Evolutionary conservation across 306 rosid genomes (phyloP).

Genomic region (Vicia sativa): DNA sequence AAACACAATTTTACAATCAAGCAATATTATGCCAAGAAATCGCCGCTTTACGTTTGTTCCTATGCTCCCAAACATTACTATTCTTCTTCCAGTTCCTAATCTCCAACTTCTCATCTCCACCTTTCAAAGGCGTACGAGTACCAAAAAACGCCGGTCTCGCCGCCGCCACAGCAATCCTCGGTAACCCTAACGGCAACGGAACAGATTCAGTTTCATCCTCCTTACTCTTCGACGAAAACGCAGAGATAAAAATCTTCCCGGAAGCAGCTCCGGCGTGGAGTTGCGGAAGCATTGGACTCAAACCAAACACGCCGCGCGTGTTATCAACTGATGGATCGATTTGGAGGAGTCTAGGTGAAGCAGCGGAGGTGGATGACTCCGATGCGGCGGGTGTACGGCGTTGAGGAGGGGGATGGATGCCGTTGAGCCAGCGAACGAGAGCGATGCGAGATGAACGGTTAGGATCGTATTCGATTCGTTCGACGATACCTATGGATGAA

Average conservation of each 20-base stretch:
- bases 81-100: conserved; percentile 52
- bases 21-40: conserved; percentile 43
- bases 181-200: conserved; percentile 32
- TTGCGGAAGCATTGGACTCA: conserved; percentile 44
- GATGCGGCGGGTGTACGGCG: neutral
- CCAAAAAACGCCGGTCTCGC: conserved; percentile 34
- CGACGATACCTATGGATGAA: conserved; percentile 49
- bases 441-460: conserved; percentile 58
- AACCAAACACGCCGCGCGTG: conserved; percentile 42
- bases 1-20: conserved; percentile 26
- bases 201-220: conserved; percentile 1
- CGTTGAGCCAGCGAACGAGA: conserved; percentile 52
- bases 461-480: conserved; percentile 57
- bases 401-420: conserved; percentile 30
- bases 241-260: conserved; percentile 41
- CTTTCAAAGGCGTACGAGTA: conserved; percentile 17
- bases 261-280: conserved; percentile 2
- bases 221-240: conserved; percentile 41
- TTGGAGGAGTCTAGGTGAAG: conserved; percentile 10
- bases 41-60: conserved; percentile 47
- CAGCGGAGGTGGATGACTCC: neutral
- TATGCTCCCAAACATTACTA: conserved; percentile 40
- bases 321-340: neutral
- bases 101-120: conserved; percentile 33
- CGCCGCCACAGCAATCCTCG: conserved; percentile 45